Percentiles rank a stretch among this genome's conserved stretches.
Conservation (phyloP, 345 rosid species). For the Eucalyptus cloeziana region DNA sequence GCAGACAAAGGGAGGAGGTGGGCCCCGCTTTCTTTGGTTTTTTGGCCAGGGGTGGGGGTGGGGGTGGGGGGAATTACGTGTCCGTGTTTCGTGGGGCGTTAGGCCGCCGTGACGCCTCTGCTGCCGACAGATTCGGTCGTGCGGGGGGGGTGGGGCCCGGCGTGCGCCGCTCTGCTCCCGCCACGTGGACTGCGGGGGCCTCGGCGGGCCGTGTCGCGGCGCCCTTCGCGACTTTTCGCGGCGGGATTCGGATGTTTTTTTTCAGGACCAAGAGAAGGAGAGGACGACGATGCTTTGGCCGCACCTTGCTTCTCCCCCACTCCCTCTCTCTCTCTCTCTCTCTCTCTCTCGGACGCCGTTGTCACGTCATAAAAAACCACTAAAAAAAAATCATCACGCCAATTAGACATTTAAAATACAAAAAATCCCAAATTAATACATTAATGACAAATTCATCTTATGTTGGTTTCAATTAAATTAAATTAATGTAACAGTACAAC, state of each 20-base stretch:
- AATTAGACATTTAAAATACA: no score
- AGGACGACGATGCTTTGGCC: not conserved
- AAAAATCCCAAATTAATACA: accelerated
- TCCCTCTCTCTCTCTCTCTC: not conserved
- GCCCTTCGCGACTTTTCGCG: not conserved
- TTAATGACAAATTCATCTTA: accelerated
- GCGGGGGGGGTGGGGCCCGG: not conserved
- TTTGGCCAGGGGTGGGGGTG: not conserved
- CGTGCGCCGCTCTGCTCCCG: not conserved
- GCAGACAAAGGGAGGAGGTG: not conserved
- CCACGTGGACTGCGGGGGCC: not conserved
- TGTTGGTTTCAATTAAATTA: accelerated
- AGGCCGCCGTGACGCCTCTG: not conserved
- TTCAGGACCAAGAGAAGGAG: not conserved
- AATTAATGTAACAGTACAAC: accelerated
- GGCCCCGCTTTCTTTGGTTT: not conserved
- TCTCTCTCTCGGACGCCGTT: not conserved
- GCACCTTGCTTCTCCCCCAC: not conserved
- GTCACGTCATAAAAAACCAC: not conserved
- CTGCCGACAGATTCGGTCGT: not conserved
- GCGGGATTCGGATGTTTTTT: not conserved
- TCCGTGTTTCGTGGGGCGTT: not conserved
- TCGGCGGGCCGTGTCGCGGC: not conserved
- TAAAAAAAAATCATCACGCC: not conserved
- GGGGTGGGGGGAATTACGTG: not conserved